Evolutionary conservation across 208 protist genomes (phyloP).

Genomic region (Trypanosoma brucei): DNA sequence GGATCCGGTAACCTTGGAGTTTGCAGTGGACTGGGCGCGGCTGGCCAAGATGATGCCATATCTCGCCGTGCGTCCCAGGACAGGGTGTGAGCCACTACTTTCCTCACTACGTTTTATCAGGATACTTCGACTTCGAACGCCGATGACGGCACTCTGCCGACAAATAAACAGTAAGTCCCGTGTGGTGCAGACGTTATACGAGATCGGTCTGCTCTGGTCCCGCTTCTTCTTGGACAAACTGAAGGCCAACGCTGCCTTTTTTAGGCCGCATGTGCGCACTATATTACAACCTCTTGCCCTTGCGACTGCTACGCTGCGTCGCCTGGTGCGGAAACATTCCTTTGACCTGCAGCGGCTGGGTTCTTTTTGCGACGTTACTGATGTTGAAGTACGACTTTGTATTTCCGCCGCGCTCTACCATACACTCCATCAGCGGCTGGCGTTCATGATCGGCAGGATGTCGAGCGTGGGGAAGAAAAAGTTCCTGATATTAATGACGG

Average conservation of each 20-base stretch:
- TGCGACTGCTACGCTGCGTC: conserved; percentile 27
- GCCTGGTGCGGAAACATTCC: conserved; percentile 27
- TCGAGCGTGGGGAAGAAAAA: background rate
- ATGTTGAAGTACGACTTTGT: conserved; percentile 39
- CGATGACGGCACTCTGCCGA: conserved; percentile 42
- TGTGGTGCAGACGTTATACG: conserved; percentile 62
- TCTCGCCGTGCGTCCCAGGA: conserved; percentile 18
- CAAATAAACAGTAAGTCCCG: conserved; percentile 44
- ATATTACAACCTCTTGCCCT: conserved; percentile 25
- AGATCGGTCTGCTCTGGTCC: conserved; percentile 50
- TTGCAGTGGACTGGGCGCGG: conserved; percentile 66
- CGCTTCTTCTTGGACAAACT: conserved; percentile 40
- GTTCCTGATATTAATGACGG: conserved; percentile 3
- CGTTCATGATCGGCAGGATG: conserved; percentile 13
- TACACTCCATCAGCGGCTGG: conserved; percentile 36
- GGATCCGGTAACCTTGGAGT: conserved; percentile 31
- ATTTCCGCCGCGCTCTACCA: conserved; percentile 38
- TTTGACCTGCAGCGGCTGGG: conserved; percentile 16
- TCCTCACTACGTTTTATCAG: conserved; percentile 31
- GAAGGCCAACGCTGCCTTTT: conserved; percentile 3
- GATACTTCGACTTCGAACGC: conserved; percentile 38
- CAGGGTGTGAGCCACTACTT: conserved; percentile 13
- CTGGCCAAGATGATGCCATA: conserved; percentile 27
- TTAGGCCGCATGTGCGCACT: conserved; percentile 16
- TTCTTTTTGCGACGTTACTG: conserved; percentile 42